These are phyloP conservation scores for Botrytis paeoniae DNA, from an alignment of 2,329 filamentous ascomycete species.

Conservation along the genomic window DNA sequence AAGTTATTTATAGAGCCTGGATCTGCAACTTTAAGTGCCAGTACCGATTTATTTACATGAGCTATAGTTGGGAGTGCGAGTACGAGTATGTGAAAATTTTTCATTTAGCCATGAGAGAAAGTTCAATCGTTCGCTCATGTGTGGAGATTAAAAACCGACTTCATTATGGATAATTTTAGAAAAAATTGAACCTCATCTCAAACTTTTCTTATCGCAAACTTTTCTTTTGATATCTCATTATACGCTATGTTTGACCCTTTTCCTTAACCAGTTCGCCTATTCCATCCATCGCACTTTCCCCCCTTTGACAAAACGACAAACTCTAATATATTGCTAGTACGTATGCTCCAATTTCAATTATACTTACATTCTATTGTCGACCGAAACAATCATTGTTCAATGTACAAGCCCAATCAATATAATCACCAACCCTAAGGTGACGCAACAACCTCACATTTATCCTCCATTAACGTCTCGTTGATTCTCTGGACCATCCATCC, in stretches of 20 bases:
- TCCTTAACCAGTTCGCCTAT: not conserved
- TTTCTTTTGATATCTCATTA: not conserved
- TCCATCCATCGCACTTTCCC: not conserved
- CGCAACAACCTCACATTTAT: slow-evolving; percentile 1
- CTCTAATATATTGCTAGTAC: not conserved
- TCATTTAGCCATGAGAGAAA: not conserved
- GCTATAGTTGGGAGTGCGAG: not conserved
- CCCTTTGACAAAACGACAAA: not conserved
- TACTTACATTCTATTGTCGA: not conserved
- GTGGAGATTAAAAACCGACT: not conserved
- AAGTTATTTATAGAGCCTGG: not conserved
- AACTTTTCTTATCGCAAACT: not conserved
- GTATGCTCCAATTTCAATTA: not conserved
- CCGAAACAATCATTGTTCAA: not conserved
- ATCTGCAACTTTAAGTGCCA: not conserved
- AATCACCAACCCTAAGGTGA: not conserved
- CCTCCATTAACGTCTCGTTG: not conserved
- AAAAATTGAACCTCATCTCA: not conserved
- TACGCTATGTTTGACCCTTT: not conserved
- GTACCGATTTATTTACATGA: not conserved
- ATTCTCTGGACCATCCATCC: slow-evolving; percentile 18
- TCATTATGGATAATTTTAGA: not conserved
- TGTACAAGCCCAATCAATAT: not conserved
- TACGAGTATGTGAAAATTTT: too few species aligned
- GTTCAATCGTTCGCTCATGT: not conserved